Conservation (phyloP, 2,329 filamentous ascomycete genomes). For the Thielaviopsis ethacetica region DNA sequence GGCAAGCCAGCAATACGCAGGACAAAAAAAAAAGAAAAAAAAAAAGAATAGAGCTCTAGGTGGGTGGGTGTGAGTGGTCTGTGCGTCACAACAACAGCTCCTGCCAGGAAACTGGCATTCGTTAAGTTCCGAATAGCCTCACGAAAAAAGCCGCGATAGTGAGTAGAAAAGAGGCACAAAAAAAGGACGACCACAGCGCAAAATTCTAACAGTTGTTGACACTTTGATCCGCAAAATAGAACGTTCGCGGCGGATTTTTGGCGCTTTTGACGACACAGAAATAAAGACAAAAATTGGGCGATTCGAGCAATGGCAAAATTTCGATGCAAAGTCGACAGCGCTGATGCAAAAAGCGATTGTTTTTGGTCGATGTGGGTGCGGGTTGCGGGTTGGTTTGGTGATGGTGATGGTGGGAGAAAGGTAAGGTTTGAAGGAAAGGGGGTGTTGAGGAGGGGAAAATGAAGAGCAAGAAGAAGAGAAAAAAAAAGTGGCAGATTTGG, state of each 20-base stretch:
- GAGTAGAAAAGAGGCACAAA: background rate
- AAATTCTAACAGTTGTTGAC: background rate
- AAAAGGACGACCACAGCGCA: background rate
- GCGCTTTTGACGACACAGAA: background rate
- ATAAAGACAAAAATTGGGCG: constrained; percentile 5
- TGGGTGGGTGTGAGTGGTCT: constrained; percentile 1
- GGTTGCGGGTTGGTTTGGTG: background rate
- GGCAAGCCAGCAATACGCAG: constrained; percentile 8
- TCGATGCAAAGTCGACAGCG: constrained; percentile 1
- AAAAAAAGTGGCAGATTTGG: constrained; percentile 6
- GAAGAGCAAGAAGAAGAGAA: constrained; percentile 1
- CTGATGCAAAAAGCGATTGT: constrained; percentile 3
- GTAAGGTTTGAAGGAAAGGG: background rate
- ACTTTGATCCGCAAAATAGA: background rate
- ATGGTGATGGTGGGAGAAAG: background rate
- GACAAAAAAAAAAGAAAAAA: constrained; percentile 7
- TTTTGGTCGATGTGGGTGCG: background rate
- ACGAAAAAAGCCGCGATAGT: constrained; percentile 1
- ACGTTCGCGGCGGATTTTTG: background rate
- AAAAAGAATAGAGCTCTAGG: background rate
- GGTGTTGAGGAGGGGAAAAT: constrained; percentile 1
- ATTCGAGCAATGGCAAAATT: constrained; percentile 2
- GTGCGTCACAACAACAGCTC: constrained; percentile 12
- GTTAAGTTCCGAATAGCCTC: constrained; percentile 7
- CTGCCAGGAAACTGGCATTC: constrained; percentile 8